Conservation (phyloP, 2,329 filamentous ascomycete genomes). For the Plenodomus biglobosus region DNA sequence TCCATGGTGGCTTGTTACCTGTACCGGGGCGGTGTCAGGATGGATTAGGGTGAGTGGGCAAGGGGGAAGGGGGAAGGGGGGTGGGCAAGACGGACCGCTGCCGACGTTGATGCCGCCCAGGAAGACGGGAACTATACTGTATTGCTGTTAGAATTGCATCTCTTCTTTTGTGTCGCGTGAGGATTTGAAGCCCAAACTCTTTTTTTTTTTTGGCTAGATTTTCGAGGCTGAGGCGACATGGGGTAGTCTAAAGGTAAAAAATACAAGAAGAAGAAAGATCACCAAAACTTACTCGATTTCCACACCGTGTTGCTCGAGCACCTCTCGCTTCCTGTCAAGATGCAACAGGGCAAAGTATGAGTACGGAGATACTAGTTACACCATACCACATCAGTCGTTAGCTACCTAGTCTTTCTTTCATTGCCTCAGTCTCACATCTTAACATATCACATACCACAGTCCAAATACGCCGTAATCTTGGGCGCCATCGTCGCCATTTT, state of each 20-base stretch:
- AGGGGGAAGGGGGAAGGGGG: conserved; percentile 6
- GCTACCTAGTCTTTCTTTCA: conserved; percentile 2
- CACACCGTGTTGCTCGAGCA: conserved; percentile 61
- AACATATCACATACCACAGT: conserved; percentile 58
- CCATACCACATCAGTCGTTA: conserved; percentile 8
- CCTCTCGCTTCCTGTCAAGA: conserved; percentile 57
- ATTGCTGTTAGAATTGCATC: neutral
- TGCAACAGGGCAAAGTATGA: conserved; percentile 59
- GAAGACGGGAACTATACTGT: conserved; percentile 70
- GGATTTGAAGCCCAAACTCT: too few species aligned
- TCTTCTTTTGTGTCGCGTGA: too few species aligned
- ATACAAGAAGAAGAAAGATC: neutral
- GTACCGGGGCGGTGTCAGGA: neutral
- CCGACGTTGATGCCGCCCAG: conserved; percentile 54
- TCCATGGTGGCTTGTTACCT: conserved; percentile 78
- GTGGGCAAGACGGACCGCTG: conserved; percentile 34
- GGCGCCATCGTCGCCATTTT: conserved; percentile 53
- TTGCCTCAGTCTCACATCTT: neutral
- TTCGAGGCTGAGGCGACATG: too few species aligned
- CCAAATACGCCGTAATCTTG: conserved; percentile 67
- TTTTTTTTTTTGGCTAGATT: too few species aligned
- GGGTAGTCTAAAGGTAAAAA: neutral
- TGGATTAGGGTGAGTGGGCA: neutral
- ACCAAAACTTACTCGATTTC: conserved; percentile 63
- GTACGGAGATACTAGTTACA: conserved; percentile 64